A percentile compares a stretch with the other conserved stretches of the same genome.
These are phyloP conservation scores for Clonostachys byssicola DNA, from an alignment of 2,329 filamentous ascomycete species.

Conservation along the genomic window DNA sequence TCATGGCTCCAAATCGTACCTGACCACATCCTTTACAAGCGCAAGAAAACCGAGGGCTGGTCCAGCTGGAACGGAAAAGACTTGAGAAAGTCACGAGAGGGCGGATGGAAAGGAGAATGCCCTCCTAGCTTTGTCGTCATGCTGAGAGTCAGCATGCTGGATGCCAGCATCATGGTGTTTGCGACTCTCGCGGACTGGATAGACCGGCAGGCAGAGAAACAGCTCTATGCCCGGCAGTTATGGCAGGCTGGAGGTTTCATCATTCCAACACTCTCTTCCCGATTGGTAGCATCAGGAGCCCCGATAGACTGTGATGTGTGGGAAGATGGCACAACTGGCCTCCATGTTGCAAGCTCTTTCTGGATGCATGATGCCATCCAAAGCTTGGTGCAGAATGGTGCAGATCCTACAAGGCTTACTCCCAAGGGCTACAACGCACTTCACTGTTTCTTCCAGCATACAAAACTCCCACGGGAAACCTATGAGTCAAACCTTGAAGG, in stretches of 20 bases:
- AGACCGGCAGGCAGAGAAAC: background rate
- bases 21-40: background rate
- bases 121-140: background rate
- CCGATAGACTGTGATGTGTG: too few relatives aligned
- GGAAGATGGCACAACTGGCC: too few relatives aligned
- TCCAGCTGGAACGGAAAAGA: background rate
- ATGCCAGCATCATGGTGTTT: background rate
- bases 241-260: background rate
- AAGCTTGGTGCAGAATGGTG: too few relatives aligned
- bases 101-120: background rate
- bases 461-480: too few relatives aligned
- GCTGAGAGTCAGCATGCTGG: background rate
- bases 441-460: too few relatives aligned
- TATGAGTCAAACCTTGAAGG: too few relatives aligned
- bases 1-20: background rate
- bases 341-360: too few relatives aligned
- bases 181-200: background rate
- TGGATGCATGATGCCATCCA: too few relatives aligned
- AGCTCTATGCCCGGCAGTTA: background rate
- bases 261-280: background rate
- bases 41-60: background rate
- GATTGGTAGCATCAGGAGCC: too few relatives aligned
- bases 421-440: too few relatives aligned
- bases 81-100: background rate
- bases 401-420: too few relatives aligned